Conservation (phyloP, 306 rosid species). For the Urtica urens region DNA sequence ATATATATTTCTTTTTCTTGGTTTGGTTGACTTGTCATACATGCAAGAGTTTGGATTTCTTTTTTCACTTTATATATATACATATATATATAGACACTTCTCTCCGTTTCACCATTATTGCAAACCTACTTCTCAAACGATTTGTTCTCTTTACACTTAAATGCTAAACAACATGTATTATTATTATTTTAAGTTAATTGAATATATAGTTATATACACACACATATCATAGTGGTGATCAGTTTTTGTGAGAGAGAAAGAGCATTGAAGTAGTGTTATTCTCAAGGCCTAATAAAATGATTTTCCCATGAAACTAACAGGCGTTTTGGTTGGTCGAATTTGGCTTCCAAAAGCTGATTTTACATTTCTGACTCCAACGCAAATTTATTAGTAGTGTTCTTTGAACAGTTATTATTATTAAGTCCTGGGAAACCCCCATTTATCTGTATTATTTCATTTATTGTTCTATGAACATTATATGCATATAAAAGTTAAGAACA, state of each 20-base stretch:
- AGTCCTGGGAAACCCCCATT: background rate
- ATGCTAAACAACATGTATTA: too few species aligned
- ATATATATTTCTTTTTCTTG: background rate
- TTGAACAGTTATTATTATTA: background rate
- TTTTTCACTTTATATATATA: background rate
- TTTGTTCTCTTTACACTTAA: too few species aligned
- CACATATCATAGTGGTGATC: too few species aligned
- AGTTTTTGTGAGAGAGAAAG: too few species aligned
- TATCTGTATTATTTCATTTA: background rate
- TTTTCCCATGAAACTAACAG: conserved; percentile 9
- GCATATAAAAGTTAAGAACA: too few species aligned
- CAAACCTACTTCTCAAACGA: too few species aligned
- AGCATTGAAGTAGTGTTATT: background rate
- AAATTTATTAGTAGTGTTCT: too few species aligned
- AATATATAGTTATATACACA: background rate
- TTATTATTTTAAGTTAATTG: too few species aligned
- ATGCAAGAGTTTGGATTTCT: conserved; percentile 8
- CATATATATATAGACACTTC: too few species aligned
- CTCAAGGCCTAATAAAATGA: background rate
- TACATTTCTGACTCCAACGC: conserved; percentile 1
- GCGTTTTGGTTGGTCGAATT: conserved; percentile 2
- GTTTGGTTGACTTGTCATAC: conserved; percentile 8
- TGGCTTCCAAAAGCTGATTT: conserved; percentile 5
- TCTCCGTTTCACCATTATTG: too few species aligned
- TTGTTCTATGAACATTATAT: background rate